Percentiles rank a stretch among this genome's conserved stretches.
Evolutionary conservation across 805 yeast genomes (phyloP).

Genomic region (Teunomyces gatunensis): DNA sequence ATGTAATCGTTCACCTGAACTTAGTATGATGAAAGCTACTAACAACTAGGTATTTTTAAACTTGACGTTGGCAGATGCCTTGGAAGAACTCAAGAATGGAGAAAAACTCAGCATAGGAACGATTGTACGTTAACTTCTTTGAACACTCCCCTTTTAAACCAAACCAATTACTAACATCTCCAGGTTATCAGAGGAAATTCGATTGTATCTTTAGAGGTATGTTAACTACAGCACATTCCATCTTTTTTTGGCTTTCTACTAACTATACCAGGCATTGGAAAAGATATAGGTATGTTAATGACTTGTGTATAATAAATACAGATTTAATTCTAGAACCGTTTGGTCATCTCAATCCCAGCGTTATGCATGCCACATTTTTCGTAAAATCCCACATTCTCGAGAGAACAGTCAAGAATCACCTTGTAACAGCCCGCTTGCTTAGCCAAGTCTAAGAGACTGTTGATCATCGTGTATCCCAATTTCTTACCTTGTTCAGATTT

Average conservation of each 20-base stretch:
- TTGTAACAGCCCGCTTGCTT: conserved; percentile 71
- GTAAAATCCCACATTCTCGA: conserved; percentile 79
- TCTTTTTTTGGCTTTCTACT: conserved; percentile 13
- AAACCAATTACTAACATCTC: conserved; percentile 16
- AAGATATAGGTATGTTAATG: conserved; percentile 18
- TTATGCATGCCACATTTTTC: conserved; percentile 77
- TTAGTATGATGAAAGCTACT: conserved; percentile 10
- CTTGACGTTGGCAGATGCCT: conserved; percentile 67
- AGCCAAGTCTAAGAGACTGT: conserved; percentile 59
- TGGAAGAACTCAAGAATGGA: conserved; percentile 54
- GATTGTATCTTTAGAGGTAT: conserved; percentile 67
- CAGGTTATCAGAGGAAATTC: conserved; percentile 73
- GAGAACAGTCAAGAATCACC: conserved; percentile 84
- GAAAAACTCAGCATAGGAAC: conserved; percentile 61
- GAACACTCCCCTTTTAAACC: too few species aligned
- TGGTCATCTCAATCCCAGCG: conserved; percentile 71
- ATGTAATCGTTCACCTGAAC: conserved; percentile 16
- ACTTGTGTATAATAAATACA: conserved; percentile 8
- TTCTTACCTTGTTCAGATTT: conserved; percentile 76
- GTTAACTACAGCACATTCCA: conserved; percentile 14
- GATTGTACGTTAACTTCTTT: conserved; percentile 36
- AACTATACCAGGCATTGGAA: conserved; percentile 33
- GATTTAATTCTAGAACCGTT: conserved; percentile 32
- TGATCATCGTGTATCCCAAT: conserved; percentile 69
- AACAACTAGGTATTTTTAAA: conserved; percentile 56